Conservation (phyloP, 352 stramenopile species). For the Pythium rishiriense region DNA sequence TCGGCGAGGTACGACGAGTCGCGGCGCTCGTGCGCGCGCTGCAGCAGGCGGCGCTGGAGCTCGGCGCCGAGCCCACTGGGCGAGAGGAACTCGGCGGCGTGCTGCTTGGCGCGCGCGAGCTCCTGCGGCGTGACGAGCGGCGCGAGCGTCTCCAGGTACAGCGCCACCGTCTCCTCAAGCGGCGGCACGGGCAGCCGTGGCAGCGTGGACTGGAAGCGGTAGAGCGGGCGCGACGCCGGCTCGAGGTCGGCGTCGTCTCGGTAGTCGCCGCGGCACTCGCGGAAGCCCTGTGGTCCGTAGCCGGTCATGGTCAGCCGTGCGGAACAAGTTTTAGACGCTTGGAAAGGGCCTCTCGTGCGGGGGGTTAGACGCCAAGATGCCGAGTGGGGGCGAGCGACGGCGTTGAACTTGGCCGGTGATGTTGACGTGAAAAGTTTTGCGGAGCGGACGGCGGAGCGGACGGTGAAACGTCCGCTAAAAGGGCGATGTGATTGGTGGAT, state of each 20-base stretch:
- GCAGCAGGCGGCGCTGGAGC: constrained; percentile 73
- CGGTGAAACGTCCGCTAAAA: neutral
- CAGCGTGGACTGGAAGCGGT: constrained; percentile 83
- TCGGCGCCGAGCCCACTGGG: constrained; percentile 56
- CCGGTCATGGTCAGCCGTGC: constrained; percentile 7
- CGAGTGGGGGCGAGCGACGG: neutral
- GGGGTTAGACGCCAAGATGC: neutral
- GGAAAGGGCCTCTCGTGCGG: too few species aligned
- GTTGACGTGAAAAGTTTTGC: constrained; percentile 25
- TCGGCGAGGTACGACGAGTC: constrained; percentile 76
- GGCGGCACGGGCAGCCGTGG: constrained; percentile 90
- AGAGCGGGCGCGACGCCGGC: constrained; percentile 51
- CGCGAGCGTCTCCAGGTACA: constrained; percentile 89
- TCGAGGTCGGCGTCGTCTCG: constrained; percentile 75
- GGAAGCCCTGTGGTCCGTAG: constrained; percentile 86
- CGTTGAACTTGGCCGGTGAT: constrained; percentile 25
- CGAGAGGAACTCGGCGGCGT: constrained; percentile 72
- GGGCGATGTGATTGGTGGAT: constrained; percentile 16
- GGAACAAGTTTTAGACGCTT: constrained; percentile 11
- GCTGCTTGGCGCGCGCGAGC: constrained; percentile 64
- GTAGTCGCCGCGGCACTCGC: constrained; percentile 93
- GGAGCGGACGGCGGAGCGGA: constrained; percentile 1
- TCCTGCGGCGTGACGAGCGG: constrained; percentile 81
- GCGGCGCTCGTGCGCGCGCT: constrained; percentile 47
- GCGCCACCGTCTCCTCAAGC: constrained; percentile 87